Evolutionary conservation across 768 basidiomycete genomes (phyloP), one percentile per base, ranked within the genome.

Genomic region (Tricholoma hemisulphureum): DNA sequence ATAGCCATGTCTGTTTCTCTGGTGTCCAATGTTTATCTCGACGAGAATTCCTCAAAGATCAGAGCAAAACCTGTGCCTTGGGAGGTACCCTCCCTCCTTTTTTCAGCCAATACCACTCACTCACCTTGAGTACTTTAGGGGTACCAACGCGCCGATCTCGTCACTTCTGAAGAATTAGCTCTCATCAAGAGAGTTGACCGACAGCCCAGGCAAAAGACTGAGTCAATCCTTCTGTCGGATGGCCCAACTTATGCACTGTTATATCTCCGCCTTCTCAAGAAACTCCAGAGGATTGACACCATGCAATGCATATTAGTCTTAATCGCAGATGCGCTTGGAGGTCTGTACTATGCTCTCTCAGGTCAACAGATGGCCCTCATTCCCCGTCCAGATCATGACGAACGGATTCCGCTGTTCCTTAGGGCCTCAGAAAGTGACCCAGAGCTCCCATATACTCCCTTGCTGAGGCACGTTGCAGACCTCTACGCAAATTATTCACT

Each of bases 181-280:
- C 82, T 91, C 63, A 87, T 98, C 68, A 97, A 97, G 83, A 90
- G 84, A 68, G 88, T 97, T 20, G 93, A 95, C 72, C 84, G 89
- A 59, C 91, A 91, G 66, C 79, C 90, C 45, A 82, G 80, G 70
- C 73, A 85, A 55, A 88, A 85, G 79, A 82, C 80, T 18, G 89
- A 95, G 65, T 85, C 89, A 2, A 75, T 92, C 13, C 83, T 93
- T 46, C 77, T 92, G 9, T 89, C 91, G 2, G 94, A 97, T 71
- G 92, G 90, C 48, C 80, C 80, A 60, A 79, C 83, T 57, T 98
- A 95, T 72, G 91, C 93, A 2, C 77, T 84, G n/a, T 79, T 98
- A 37, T 99, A 95, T 73, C 87, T 97, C 46, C 86, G 87, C 55
- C 80, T 98, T 13, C 83, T 99, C 69, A 92, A 94, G 75, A 84